Conservation (phyloP, 2,329 filamentous ascomycete species). For the Nannizziopsis barbatae region DNA sequence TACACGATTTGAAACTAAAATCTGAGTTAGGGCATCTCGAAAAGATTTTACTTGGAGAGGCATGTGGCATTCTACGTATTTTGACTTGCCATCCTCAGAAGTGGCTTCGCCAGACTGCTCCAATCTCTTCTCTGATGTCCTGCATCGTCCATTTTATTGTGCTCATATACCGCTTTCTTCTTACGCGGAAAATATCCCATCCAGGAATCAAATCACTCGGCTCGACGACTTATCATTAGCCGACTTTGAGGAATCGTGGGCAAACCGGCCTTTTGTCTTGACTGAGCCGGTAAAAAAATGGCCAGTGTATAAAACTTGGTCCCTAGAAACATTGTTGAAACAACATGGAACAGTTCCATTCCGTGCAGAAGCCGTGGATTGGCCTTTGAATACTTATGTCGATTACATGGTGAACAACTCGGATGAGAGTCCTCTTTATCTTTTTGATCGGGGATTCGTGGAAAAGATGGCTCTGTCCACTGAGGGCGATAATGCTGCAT, state of each 20-base stretch:
- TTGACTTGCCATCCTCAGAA: constrained; percentile 46
- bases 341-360: constrained; percentile 59
- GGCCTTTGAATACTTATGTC: constrained; percentile 70
- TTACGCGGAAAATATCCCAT: constrained; percentile 61
- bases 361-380: constrained; percentile 86
- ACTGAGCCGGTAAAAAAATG: constrained; percentile 70
- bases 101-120: constrained; percentile 57
- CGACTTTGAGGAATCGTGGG: constrained; percentile 67
- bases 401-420: constrained; percentile 67
- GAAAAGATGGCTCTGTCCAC: constrained; percentile 68
- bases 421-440: constrained; percentile 83
- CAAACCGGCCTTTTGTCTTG: constrained; percentile 72
- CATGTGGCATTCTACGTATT: constrained; percentile 71
- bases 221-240: constrained; percentile 56
- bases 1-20: neutral
- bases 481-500: constrained; percentile 44
- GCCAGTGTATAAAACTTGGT: constrained; percentile 69
- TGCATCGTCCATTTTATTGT: constrained; percentile 85
- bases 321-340: constrained; percentile 52
- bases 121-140: constrained; percentile 75
- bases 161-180: constrained; percentile 58
- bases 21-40: constrained; percentile 8
- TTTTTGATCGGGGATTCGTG: constrained; percentile 79
- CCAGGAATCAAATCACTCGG: constrained; percentile 59
- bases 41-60: constrained; percentile 56